phyloP scores from a whole-genome alignment of 208 protist species.

The Leishmania aethiopica region DNA sequence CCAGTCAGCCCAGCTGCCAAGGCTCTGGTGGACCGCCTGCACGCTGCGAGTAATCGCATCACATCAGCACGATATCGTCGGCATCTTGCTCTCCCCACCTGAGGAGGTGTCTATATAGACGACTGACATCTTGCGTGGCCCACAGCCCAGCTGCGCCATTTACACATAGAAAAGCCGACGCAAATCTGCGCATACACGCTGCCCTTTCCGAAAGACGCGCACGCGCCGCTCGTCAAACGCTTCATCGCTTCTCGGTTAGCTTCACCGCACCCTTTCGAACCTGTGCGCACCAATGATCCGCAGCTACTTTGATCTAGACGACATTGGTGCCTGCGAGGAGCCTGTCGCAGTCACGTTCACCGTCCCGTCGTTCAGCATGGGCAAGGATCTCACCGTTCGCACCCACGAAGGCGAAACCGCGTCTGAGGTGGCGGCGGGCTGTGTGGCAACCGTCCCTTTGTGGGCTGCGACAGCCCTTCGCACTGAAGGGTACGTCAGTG shows the following conservation, averaged over 20 bases:
- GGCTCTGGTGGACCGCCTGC: neutral
- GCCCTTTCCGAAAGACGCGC: neutral
- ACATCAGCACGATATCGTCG: neutral
- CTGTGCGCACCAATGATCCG: constrained; percentile 49
- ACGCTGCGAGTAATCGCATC: neutral
- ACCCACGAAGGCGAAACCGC: constrained; percentile 44
- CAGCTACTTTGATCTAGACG: constrained; percentile 74
- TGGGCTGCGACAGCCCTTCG: constrained; percentile 68
- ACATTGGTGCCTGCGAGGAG: constrained; percentile 55
- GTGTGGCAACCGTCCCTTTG: constrained; percentile 54
- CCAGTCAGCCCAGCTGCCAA: neutral
- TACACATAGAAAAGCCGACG: neutral
- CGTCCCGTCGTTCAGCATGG: constrained; percentile 56
- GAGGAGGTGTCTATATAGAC: neutral
- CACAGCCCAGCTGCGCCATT: neutral
- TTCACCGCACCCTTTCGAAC: neutral
- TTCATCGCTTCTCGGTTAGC: neutral
- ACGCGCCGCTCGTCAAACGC: neutral
- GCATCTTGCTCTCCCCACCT: neutral
- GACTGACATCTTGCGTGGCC: neutral
- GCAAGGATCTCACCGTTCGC: constrained; percentile 45
- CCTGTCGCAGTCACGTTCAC: constrained; percentile 61
- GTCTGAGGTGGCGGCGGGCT: constrained; percentile 52
- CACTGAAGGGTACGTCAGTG: constrained; percentile 47
- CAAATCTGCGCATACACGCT: neutral